Conservation (phyloP, 495 filamentous ascomycete species). For the Evernia prunastri region DNA sequence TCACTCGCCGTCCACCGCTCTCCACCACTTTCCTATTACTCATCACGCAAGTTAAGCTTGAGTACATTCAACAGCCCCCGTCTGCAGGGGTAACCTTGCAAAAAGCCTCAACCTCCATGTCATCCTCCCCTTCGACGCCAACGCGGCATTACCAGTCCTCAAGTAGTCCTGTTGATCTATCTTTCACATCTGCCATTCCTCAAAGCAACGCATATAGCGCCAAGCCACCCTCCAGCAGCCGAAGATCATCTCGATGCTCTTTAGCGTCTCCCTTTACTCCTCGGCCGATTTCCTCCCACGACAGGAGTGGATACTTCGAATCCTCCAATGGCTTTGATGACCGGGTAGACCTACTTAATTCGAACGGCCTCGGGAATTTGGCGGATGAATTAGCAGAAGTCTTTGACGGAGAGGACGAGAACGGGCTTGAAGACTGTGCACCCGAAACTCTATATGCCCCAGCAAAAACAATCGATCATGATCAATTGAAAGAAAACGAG, state of each 20-base stretch:
- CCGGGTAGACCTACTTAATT: conserved; percentile 30
- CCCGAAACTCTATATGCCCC: background rate
- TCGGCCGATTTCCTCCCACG: conserved; percentile 11
- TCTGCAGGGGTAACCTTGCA: no score
- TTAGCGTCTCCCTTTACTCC: conserved; percentile 13
- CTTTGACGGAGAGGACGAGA: conserved; percentile 49
- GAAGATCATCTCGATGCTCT: conserved; percentile 19
- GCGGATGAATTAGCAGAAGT: conserved; percentile 70
- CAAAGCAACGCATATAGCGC: conserved; percentile 33
- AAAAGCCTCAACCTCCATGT: conserved; percentile 40
- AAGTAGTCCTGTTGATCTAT: conserved; percentile 48
- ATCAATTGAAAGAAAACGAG: conserved; percentile 3
- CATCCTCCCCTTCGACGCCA: conserved; percentile 59
- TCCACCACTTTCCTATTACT: no score
- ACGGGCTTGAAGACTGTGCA: background rate
- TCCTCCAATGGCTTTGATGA: conserved; percentile 34
- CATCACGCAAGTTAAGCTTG: no score
- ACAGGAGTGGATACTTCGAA: conserved; percentile 9
- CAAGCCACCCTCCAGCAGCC: conserved; percentile 5
- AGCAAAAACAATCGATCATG: background rate
- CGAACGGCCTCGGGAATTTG: conserved; percentile 68
- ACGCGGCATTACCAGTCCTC: conserved; percentile 62
- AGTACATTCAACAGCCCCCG: no score
- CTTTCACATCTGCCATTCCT: conserved; percentile 40
- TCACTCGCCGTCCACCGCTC: no score